Evolutionary conservation across 495 filamentous ascomycete species (phyloP).

Genomic region (Aspergillus leporis): DNA sequence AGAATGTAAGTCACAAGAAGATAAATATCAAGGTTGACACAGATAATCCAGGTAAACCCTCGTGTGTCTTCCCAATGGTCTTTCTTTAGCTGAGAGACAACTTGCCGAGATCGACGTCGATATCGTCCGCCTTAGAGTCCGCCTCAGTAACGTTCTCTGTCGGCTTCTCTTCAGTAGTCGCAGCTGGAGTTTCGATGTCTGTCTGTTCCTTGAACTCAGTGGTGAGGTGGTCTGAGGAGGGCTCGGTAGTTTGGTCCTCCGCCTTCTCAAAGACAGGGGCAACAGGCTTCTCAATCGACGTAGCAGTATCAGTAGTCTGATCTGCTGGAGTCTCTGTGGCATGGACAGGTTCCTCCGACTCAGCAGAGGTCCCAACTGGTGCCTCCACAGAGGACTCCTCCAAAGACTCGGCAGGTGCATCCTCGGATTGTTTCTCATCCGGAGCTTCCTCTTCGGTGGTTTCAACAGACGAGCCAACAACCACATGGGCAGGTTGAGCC

Average conservation of each 20-base stretch:
- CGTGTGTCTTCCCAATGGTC: conserved; percentile 1
- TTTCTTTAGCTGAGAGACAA: conserved; percentile 28
- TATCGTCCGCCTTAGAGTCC: conserved; percentile 20
- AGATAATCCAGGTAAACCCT: background rate
- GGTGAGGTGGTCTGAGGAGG: conserved; percentile 1
- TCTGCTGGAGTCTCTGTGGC: conserved; percentile 10
- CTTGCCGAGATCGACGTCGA: conserved; percentile 33
- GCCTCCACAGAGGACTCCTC: conserved; percentile 10
- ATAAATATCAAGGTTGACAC: conserved; percentile 9
- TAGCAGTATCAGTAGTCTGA: conserved; percentile 1
- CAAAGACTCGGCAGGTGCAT: conserved; percentile 7
- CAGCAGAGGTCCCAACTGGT: background rate
- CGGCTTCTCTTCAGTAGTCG: background rate
- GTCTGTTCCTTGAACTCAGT: conserved; percentile 5
- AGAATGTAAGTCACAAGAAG: conserved; percentile 20
- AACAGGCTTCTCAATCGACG: conserved; percentile 3
- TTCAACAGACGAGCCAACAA: background rate
- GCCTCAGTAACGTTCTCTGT: background rate
- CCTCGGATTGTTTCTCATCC: conserved; percentile 6
- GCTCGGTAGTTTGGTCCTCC: background rate
- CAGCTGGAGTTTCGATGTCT: background rate
- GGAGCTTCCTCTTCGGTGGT: conserved; percentile 2
- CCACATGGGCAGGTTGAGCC: background rate
- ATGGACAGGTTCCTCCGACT: conserved; percentile 4
- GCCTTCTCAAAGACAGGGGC: conserved; percentile 1